Conservation (phyloP, 148 eudicot genomes). For the Fagopyrum tataricum region DNA sequence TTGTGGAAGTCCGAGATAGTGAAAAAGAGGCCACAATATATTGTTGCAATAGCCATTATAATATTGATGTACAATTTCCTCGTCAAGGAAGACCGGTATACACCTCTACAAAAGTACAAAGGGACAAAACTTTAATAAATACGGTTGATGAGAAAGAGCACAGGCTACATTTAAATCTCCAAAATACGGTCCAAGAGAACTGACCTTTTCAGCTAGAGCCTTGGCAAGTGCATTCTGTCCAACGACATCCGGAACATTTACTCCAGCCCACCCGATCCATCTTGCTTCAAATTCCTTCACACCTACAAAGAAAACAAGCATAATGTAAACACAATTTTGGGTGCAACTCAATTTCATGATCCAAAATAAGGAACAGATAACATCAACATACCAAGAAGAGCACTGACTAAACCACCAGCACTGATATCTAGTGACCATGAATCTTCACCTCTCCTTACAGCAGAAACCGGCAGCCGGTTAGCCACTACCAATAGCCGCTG, state of each 20-base stretch:
- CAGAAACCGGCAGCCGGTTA: slow-evolving; percentile 86
- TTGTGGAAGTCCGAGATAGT: slow-evolving; percentile 94
- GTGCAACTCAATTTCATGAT: neutral
- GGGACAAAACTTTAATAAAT: slow-evolving; percentile 7
- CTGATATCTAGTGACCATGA: slow-evolving; percentile 88
- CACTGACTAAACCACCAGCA: slow-evolving; percentile 88
- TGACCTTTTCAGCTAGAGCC: slow-evolving; percentile 87
- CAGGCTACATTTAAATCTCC: neutral
- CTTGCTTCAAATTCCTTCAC: slow-evolving; percentile 92
- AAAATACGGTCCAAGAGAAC: neutral
- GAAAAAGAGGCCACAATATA: slow-evolving; percentile 90
- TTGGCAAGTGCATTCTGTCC: slow-evolving; percentile 74
- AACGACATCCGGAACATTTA: slow-evolving; percentile 83
- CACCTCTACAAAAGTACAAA: slow-evolving; percentile 63
- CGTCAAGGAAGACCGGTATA: slow-evolving; percentile 89
- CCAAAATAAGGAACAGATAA: neutral
- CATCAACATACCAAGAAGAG: slow-evolving; percentile 63
- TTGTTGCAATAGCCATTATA: slow-evolving; percentile 96
- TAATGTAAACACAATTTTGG: neutral
- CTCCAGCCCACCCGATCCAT: slow-evolving; percentile 99
- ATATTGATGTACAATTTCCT: slow-evolving; percentile 87
- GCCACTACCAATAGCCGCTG: slow-evolving; percentile 86
- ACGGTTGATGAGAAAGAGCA: neutral
- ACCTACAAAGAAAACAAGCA: slow-evolving; percentile 29
- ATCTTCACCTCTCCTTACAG: slow-evolving; percentile 81